Conservation (phyloP, 2,329 filamentous ascomycete species). For the Phialocephala subalpina region DNA sequence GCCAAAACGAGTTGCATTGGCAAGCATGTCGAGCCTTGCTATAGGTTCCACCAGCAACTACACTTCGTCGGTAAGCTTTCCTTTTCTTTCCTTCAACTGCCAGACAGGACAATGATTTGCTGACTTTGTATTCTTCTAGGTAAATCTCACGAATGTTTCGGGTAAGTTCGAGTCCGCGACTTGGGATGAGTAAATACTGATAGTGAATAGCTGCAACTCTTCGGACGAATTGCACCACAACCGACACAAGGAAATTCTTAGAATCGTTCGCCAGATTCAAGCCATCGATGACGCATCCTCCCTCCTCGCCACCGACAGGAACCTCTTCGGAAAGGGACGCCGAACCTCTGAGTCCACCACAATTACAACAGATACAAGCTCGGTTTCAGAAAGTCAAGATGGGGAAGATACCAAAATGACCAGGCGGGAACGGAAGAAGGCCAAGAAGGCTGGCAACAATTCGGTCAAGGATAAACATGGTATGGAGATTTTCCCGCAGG, state of each 20-base stretch:
- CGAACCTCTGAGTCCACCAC: slow-evolving; percentile 22
- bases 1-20: slow-evolving; percentile 43
- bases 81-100: background rate
- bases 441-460: slow-evolving; percentile 33
- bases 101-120: slow-evolving; percentile 7
- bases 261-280: slow-evolving; percentile 36
- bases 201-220: slow-evolving; percentile 38
- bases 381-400: background rate
- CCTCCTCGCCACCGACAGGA: slow-evolving; percentile 14
- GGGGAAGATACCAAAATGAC: slow-evolving; percentile 24
- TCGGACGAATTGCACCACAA: slow-evolving; percentile 44
- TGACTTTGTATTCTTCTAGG: slow-evolving; percentile 28
- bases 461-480: slow-evolving; percentile 23
- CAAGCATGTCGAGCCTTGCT: slow-evolving; percentile 45
- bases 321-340: slow-evolving; percentile 10
- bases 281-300: slow-evolving; percentile 32
- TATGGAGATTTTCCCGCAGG: slow-evolving; percentile 35
- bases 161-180: slow-evolving; percentile 29
- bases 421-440: slow-evolving; percentile 38
- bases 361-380: slow-evolving; percentile 31
- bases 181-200: slow-evolving; percentile 19
- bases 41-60: slow-evolving; percentile 44
- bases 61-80: slow-evolving; percentile 43
- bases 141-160: slow-evolving; percentile 42
- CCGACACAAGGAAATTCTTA: slow-evolving; percentile 43